These are phyloP conservation scores for Cladosporium sphaerospermum DNA, from an alignment of 2,329 filamentous ascomycete species.

Conservation along the genomic window DNA sequence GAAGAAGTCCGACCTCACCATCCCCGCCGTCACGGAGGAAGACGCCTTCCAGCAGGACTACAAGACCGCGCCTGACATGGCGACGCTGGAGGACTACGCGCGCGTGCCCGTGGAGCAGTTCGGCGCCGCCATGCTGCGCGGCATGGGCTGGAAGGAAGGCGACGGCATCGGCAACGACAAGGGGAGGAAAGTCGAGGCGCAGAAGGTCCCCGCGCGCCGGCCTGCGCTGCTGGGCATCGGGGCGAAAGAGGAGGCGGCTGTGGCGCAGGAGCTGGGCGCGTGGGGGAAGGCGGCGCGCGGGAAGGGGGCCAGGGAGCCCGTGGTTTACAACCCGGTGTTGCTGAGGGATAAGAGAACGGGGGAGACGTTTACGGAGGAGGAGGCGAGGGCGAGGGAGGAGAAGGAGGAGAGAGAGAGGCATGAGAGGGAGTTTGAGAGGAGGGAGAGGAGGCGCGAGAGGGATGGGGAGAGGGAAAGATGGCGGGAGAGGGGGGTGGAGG, in stretches of 20 bases:
- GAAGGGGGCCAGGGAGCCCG: conserved; percentile 49
- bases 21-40: conserved; percentile 34
- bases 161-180: conserved; percentile 51
- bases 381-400: conserved; percentile 42
- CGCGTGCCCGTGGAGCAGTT: conserved; percentile 92
- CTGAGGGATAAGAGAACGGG: conserved; percentile 58
- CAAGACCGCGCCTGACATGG: conserved; percentile 63
- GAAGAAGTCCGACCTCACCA: conserved; percentile 32
- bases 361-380: conserved; percentile 57
- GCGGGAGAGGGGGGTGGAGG: conserved; percentile 22
- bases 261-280: conserved; percentile 65
- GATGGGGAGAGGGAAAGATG: too few relatives aligned
- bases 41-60: conserved; percentile 51
- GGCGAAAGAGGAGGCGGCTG: conserved; percentile 66
- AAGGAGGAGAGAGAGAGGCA: conserved; percentile 45
- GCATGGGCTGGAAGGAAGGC: conserved; percentile 88
- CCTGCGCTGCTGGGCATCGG: conserved; percentile 82
- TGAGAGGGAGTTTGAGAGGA: conserved; percentile 35
- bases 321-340: conserved; percentile 56
- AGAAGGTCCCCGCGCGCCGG: conserved; percentile 61
- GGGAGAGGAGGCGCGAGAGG: conserved; percentile 33
- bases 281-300: conserved; percentile 64
- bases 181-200: conserved; percentile 42
- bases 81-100: conserved; percentile 77
- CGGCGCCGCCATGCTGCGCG: conserved; percentile 78